Conservation (phyloP, 768 basidiomycete species). For the Amanita brunnescens region DNA sequence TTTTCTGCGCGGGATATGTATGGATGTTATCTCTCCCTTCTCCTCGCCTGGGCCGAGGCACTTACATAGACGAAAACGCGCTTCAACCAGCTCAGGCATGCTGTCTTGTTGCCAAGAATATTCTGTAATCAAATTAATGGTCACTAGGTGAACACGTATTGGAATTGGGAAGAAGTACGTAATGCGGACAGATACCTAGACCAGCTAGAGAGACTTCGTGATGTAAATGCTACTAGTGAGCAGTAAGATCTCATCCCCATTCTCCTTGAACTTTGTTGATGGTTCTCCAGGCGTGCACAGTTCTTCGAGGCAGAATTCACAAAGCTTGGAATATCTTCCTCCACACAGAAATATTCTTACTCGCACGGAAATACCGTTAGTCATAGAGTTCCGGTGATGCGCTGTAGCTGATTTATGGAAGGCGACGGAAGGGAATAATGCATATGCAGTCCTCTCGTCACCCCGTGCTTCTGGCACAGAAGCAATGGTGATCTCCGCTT, state of each 20-base stretch:
- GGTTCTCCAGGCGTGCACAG: conserved; percentile 46
- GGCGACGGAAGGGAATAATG: conserved; percentile 61
- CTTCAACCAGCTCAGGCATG: conserved; percentile 84
- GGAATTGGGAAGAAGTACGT: conserved; percentile 88
- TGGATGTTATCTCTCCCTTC: conserved; percentile 81
- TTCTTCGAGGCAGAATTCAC: conserved; percentile 57
- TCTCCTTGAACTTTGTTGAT: background rate
- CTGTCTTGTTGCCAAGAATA: background rate
- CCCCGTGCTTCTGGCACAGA: conserved; percentile 92
- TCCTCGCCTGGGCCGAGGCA: conserved; percentile 50
- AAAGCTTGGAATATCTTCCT: conserved; percentile 65
- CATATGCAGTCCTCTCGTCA: conserved; percentile 73
- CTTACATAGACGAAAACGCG: conserved; percentile 94
- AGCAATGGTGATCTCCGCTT: conserved; percentile 85
- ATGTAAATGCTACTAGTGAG: conserved; percentile 53
- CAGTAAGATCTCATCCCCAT: conserved; percentile 44
- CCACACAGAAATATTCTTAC: conserved; percentile 63
- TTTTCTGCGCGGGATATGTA: conserved; percentile 61
- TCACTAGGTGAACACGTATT: conserved; percentile 79
- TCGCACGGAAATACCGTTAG: conserved; percentile 42
- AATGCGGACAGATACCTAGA: conserved; percentile 75
- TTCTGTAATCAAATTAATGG: no score
- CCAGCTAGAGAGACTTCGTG: conserved; percentile 54
- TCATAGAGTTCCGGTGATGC: conserved; percentile 3
- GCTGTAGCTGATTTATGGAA: conserved; percentile 18